phyloP scores from a whole-genome alignment of 768 basidiomycete species.

The Sporobolomyces phaffii region DNA sequence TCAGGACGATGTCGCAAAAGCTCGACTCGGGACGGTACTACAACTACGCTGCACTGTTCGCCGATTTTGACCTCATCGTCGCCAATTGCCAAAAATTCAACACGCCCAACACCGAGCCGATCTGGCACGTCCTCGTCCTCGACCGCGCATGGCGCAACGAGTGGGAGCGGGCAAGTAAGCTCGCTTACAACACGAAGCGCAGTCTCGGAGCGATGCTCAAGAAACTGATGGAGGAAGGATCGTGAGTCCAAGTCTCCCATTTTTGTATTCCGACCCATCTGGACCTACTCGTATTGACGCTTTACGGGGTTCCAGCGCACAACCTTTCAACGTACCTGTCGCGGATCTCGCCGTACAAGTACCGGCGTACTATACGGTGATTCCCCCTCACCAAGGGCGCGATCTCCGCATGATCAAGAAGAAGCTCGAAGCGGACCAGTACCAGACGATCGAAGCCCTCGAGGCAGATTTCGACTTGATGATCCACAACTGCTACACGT shows the following conservation, averaged over 20 bases:
- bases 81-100: constrained; percentile 91
- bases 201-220: constrained; percentile 65
- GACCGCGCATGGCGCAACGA: constrained; percentile 75
- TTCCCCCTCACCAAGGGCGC: constrained; percentile 76
- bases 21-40: constrained; percentile 60
- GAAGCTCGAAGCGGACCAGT: constrained; percentile 75
- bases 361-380: constrained; percentile 80
- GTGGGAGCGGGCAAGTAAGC: constrained; percentile 71
- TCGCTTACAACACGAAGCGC: constrained; percentile 73
- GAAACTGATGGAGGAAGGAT: constrained; percentile 60
- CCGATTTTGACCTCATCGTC: constrained; percentile 75
- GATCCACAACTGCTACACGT: constrained; percentile 77
- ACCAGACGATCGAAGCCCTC: constrained; percentile 68
- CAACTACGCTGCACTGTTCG: constrained; percentile 73
- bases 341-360: constrained; percentile 67
- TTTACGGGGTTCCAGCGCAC: background rate
- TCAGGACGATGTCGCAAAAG: constrained; percentile 69
- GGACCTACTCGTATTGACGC: no score
- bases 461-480: constrained; percentile 82
- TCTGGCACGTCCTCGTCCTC: constrained; percentile 63
- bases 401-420: constrained; percentile 75
- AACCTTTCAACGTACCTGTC: constrained; percentile 55
- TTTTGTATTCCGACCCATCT: no score
- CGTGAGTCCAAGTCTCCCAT: constrained; percentile 20
- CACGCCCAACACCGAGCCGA: constrained; percentile 68